These are phyloP conservation scores for Penicillium macrosclerotiorum DNA, from an alignment of 495 filamentous ascomycete species.

Conservation along the genomic window DNA sequence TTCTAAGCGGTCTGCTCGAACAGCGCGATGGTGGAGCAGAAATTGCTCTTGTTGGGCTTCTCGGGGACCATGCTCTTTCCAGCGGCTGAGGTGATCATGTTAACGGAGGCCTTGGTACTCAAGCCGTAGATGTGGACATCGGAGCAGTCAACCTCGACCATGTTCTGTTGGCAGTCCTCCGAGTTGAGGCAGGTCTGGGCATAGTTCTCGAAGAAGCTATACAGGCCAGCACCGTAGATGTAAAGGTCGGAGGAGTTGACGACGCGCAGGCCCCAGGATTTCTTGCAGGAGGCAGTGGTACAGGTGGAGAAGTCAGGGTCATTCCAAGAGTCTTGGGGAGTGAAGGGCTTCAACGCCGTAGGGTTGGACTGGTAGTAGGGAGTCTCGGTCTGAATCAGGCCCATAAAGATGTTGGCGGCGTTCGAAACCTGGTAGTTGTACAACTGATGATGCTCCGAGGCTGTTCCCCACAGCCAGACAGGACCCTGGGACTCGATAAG, in stretches of 20 bases:
- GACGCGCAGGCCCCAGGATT: constrained; percentile 83
- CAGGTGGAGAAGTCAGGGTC: constrained; percentile 74
- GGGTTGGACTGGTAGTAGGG: constrained; percentile 92
- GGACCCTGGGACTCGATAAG: constrained; percentile 63
- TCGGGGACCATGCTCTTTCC: constrained; percentile 55
- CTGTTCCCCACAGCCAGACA: constrained; percentile 70
- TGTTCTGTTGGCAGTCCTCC: constrained; percentile 81
- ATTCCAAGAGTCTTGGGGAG: constrained; percentile 56
- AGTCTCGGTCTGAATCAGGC: constrained; percentile 86
- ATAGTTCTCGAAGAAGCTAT: constrained; percentile 90
- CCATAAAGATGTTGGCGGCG: constrained; percentile 80
- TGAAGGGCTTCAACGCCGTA: constrained; percentile 64
- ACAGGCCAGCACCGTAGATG: constrained; percentile 76
- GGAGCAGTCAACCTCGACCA: constrained; percentile 77
- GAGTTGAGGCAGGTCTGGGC: constrained; percentile 69
- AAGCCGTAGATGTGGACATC: constrained; percentile 73
- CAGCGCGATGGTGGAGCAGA: constrained; percentile 71
- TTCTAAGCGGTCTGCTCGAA: constrained; percentile 45
- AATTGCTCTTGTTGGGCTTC: constrained; percentile 66
- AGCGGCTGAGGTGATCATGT: constrained; percentile 69
- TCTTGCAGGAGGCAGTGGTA: constrained; percentile 64
- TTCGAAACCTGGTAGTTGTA: constrained; percentile 87
- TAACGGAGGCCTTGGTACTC: constrained; percentile 82
- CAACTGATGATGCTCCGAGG: constrained; percentile 83
- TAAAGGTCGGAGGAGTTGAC: constrained; percentile 64